phyloP scores from a whole-genome alignment of 2,329 filamentous ascomycete genomes.

The Colletotrichum gigasporum region DNA sequence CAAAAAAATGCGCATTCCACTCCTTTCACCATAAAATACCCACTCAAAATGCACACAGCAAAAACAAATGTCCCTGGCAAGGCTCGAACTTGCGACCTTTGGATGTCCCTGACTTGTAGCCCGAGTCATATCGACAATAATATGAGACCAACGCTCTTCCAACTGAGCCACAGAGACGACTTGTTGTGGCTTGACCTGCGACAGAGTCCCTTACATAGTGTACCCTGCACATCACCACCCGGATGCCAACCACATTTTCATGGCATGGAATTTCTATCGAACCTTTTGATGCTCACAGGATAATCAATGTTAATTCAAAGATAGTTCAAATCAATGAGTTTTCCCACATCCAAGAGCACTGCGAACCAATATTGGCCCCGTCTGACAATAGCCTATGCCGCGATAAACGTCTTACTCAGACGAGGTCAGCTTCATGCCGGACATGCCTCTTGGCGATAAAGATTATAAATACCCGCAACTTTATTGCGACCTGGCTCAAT shows the following conservation, averaged over 20 bases:
- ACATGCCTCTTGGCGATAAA: background rate
- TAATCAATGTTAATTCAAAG: no score
- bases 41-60: background rate
- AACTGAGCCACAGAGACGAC: constrained; percentile 24
- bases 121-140: constrained; percentile 12
- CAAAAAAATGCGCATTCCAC: no score
- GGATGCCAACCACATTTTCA: no score
- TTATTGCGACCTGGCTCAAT: no score
- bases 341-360: background rate
- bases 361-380: background rate
- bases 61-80: constrained; percentile 18
- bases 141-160: constrained; percentile 32
- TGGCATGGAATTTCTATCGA: no score
- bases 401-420: background rate
- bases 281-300: no score
- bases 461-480: background rate
- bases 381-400: background rate
- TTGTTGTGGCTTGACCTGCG: background rate
- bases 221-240: background rate
- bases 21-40: no score
- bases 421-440: background rate
- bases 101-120: background rate
- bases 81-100: constrained; percentile 32
- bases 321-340: background rate
- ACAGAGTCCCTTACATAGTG: background rate